Conservation (phyloP, 805 yeast species). For the Spathaspora arborariae region DNA sequence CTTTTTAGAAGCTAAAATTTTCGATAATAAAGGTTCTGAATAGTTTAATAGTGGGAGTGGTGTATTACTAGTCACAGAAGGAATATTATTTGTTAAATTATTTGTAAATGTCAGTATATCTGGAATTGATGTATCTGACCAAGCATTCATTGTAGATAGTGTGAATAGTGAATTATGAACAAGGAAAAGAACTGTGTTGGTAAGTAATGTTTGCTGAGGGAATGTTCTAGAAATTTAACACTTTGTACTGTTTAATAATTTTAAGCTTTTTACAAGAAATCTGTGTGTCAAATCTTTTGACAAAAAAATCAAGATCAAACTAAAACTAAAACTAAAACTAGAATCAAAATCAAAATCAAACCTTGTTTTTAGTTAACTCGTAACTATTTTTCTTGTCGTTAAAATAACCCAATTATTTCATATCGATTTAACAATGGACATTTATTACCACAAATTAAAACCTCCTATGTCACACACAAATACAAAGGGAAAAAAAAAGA, state of each 20-base stretch:
- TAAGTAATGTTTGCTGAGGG: too few species aligned
- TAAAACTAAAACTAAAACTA: too few species aligned
- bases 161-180: neutral
- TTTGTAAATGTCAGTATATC: neutral
- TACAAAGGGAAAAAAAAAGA: neutral
- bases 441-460: neutral
- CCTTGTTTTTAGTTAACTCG: too few species aligned
- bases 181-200: neutral
- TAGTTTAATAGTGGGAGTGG: constrained; percentile 12
- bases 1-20: constrained; percentile 25
- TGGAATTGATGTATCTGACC: neutral
- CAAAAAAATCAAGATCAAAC: too few species aligned
- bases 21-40: constrained; percentile 25
- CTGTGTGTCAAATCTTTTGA: too few species aligned
- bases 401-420: too few species aligned
- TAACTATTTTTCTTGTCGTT: too few species aligned
- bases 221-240: too few species aligned
- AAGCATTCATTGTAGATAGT: neutral
- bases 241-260: too few species aligned
- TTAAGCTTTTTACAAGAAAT: too few species aligned
- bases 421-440: neutral
- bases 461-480: neutral
- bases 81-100: too few species aligned
- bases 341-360: too few species aligned
- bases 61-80: neutral